Base-by-base conservation (phyloP, 768 basidiomycete species). In the Pisolithus microcarpus region DNA sequence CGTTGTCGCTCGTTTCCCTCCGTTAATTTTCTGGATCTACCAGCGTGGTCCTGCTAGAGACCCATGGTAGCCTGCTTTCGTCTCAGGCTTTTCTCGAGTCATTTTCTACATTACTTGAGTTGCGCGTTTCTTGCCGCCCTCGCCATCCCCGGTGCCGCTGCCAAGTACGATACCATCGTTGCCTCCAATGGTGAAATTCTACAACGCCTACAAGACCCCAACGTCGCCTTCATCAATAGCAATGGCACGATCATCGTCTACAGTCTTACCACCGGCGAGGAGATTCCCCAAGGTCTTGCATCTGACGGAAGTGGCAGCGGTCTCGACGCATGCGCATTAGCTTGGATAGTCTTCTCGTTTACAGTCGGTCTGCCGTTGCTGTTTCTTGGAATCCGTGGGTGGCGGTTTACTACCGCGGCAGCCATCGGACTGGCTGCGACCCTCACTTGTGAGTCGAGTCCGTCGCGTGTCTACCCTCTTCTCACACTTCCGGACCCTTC, bases 321-420 rank as follows among this genome's bases (percentile, higher is more conserved):
- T 31, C 78, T 78, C 56, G 69, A 72, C 43, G 51, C 67, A 2
- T 64, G 79, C 21, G 79, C 82, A 1, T 42, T 81, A 11, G 57
- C 84, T 18, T 86, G 84, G 85, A 73, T 83, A 8, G 67, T 58
- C 7, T 82, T 80, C 54, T 72, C 70, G 24, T 71, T 80, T 50
- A 52, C 70, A 9, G 54, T 81, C 46, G 85, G 85, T 18, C 36
- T 67, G 5, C 81, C 81, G 2, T 70, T 86, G 57, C 66, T 80
- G 15, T 47, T 79, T 4, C 77, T 71, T 0, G 84, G 84, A 37
- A 72, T 85, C 44, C 72, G 81, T 24, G 73, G 78, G 2, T 75
- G 77, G 70, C 73, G 81, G 48, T 30, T 80, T 1, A 81, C 81
- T 3, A 77, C 78, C 0, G 83, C 78, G 26, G 66, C 71, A 1